phyloP scores from a whole-genome alignment of 108 stramenopile genomes.

The Nitzschia palea region DNA sequence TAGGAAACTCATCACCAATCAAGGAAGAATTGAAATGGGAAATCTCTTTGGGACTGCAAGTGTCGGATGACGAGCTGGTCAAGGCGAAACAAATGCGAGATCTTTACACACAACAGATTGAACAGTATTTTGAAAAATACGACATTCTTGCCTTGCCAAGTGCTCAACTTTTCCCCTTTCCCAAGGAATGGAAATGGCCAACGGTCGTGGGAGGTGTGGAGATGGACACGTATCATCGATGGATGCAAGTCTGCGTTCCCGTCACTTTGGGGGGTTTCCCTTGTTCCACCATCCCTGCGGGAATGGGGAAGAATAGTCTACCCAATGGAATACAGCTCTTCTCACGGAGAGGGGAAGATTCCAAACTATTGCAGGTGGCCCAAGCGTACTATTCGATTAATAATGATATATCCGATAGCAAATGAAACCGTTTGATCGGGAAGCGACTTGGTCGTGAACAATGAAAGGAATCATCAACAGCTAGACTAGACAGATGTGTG shows the following conservation, averaged over 20 bases:
- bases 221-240: conserved; percentile 61
- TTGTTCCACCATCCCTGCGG: conserved; percentile 50
- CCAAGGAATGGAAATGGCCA: conserved; percentile 44
- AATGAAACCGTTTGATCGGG: neutral
- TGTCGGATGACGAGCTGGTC: conserved; percentile 22
- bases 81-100: conserved; percentile 12
- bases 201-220: conserved; percentile 19
- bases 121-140: conserved; percentile 5
- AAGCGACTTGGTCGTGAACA: neutral
- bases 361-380: conserved; percentile 24
- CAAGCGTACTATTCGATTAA: neutral
- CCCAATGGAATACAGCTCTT: conserved; percentile 55
- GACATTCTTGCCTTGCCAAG: conserved; percentile 49
- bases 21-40: conserved; percentile 50
- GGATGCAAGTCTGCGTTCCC: conserved; percentile 60
- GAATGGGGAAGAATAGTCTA: conserved; percentile 2
- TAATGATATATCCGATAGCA: neutral
- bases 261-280: conserved; percentile 51
- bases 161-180: conserved; percentile 55
- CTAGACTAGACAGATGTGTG: neutral
- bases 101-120: conserved; percentile 11
- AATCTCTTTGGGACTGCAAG: conserved; percentile 25
- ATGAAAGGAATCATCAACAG: too few species aligned
- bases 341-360: conserved; percentile 22
- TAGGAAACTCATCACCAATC: conserved; percentile 12